Base-by-base conservation (phyloP, 139 green algal genomes). In the Diplosphaera chodatii region DNA sequence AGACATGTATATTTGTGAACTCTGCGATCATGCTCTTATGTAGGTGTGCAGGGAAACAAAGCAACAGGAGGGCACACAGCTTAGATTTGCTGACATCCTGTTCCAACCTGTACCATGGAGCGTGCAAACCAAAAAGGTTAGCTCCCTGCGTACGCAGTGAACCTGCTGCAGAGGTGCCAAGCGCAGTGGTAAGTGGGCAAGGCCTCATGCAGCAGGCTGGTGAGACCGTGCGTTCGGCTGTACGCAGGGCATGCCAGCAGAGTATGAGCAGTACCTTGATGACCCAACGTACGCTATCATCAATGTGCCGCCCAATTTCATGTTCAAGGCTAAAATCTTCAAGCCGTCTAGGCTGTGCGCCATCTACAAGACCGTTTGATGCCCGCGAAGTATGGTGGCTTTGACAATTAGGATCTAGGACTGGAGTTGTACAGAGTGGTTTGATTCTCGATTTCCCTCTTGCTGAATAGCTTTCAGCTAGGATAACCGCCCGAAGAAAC, bases 251-350 rank as follows among this genome's bases (percentile, higher is more conserved):
- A 76, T 75, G 69, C 75, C 75, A 4, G 1, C 37, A 62, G 74
- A 84, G 59, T 81, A 66, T 71, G 78, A 84, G 48, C 59, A 73
- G 8, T 84, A 78, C 30, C 32, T 67, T 8, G 70, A 71, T n/a
- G 59, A 78, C 55, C 74, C 74, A 41, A 29, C 73, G 4, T 78
- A 76, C 66, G 33, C 55, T 0, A 65, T 81, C n/a, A 81, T 84
- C 33, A 84, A 84, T 37, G 56, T 81, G 28, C 78, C 78, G 10
- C 78, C 78, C 15, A 81, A 78, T 23, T 76, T 84, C 66, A 80
- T 84, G 78, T 84, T 84, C 56, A 64, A 84, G 66, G 78, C 78
- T 3, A 80, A 84, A 32, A 71, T 84, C 34, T 80, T 80, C 69
- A 80, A 80, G 32, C 75, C 75, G 30, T 70, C 55, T 6, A 64